A percentile compares a stretch with the other conserved stretches of the same genome.
Conservation (phyloP, 192 early-diverging fungal genomes). For the Coemansia sp. region DNA sequence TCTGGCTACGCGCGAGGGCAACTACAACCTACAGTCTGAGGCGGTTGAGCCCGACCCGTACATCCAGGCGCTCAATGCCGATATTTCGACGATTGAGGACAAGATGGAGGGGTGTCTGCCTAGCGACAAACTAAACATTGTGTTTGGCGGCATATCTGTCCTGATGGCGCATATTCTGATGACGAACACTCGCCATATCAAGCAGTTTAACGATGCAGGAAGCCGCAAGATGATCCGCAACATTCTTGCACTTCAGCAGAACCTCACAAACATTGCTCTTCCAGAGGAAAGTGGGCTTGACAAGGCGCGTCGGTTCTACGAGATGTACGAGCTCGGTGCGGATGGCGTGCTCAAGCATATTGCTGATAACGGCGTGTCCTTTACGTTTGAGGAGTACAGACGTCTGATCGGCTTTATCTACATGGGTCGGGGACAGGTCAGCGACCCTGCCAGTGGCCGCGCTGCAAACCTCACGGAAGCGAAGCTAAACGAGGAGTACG, state of each 20-base stretch:
- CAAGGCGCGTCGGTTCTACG: slow-evolving; percentile 70
- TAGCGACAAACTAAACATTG: slow-evolving; percentile 63
- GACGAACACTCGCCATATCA: slow-evolving; percentile 68
- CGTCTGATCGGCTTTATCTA: slow-evolving; percentile 73
- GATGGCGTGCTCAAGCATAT: slow-evolving; percentile 65
- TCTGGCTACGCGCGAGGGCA: slow-evolving; percentile 88
- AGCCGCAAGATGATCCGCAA: slow-evolving; percentile 80
- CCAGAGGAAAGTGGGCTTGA: slow-evolving; percentile 69
- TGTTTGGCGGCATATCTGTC: slow-evolving; percentile 80
- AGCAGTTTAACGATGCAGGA: slow-evolving; percentile 68
- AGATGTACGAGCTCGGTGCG: slow-evolving; percentile 64
- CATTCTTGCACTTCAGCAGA: slow-evolving; percentile 84
- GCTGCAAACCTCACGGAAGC: slow-evolving; percentile 35
- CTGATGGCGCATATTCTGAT: slow-evolving; percentile 73
- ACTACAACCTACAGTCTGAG: slow-evolving; percentile 76
- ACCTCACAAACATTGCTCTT: slow-evolving; percentile 76
- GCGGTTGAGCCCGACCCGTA: slow-evolving; percentile 86
- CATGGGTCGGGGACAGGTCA: slow-evolving; percentile 37
- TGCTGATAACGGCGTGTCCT: slow-evolving; percentile 58
- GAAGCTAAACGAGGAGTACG: slow-evolving; percentile 31
- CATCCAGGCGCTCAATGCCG: slow-evolving; percentile 78
- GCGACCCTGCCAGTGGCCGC: slow-evolving; percentile 21
- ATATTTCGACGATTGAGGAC: slow-evolving; percentile 78
- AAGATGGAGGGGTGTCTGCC: slow-evolving; percentile 65
- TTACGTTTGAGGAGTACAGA: slow-evolving; percentile 82